Base-by-base conservation (phyloP, 176 grass and related monocot genomes). In the Aegilops sharonensis region DNA sequence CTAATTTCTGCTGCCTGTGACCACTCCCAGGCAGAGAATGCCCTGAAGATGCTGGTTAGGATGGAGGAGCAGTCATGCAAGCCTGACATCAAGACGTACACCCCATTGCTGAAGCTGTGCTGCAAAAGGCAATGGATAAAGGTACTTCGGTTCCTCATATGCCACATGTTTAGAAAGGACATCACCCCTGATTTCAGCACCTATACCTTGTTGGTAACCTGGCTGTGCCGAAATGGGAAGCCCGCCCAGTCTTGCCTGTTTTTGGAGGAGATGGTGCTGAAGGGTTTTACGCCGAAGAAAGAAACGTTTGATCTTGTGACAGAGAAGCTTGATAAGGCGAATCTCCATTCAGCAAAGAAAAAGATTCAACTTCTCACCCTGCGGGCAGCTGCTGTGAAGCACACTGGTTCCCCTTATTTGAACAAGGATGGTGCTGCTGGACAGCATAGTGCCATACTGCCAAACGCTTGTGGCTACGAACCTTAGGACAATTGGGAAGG, bases 51-150 rank as follows among this genome's bases (percentile, higher is more conserved):
- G 56, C 79, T 97, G 62, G 84, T 88, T 73, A 89, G 83, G 84
- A 97, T 97, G 95, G 89, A 94, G 77, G 88, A 91, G 63, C 85
- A 84, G 27, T 79, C 68, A 63, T 94, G 90, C 90, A 94, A 91
- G 15, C 95, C 86, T 9, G 79, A 91, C 48, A 92, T 89, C 76
- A 91, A 89, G 68, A 97, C 92, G 15, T 97, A 97, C 73, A 89
- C 80, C 10, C 95, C 92, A 27, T 89, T 97, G 81, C 82, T 97
- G 81, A 97, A 94, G 88, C 78, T 94, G 47, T 94, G 95, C 86
- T 94, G 90, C 78, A 94, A 85, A 87, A 91, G 23, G 29, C 82
- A 90, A 61, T 97, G 95, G 92, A 77, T 89, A 15, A 97, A 89
- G 63, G 86, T 89, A 24, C 75, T 97, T 76, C 31, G 86, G 61